Evolutionary conservation across 768 basidiomycete species (phyloP).

Genomic region (Leccinum broughii): DNA sequence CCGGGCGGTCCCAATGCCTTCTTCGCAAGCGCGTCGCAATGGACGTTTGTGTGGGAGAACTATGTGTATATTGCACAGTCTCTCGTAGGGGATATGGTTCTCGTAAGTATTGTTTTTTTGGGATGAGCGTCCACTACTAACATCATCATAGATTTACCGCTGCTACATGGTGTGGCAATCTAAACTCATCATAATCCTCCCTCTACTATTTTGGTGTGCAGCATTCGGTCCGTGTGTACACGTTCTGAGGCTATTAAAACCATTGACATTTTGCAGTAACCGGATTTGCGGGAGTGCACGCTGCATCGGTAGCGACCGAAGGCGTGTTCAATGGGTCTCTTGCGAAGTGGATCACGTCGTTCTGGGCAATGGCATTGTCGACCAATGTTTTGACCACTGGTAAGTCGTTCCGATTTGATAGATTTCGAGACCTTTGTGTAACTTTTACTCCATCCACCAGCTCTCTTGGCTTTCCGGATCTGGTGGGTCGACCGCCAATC

Average conservation of each 20-base stretch:
- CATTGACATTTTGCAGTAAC: conserved; percentile 14
- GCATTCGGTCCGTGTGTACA: conserved; percentile 20
- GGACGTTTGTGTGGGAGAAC: conserved; percentile 16
- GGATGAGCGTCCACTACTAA: conserved; percentile 4
- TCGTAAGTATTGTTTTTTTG: conserved; percentile 20
- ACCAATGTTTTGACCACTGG: conserved; percentile 37
- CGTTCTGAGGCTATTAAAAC: neutral
- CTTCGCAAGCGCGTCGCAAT: too few species aligned
- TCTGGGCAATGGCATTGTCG: conserved; percentile 32
- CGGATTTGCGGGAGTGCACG: conserved; percentile 10
- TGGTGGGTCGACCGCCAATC: conserved; percentile 29
- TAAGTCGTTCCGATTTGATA: conserved; percentile 9
- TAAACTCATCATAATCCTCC: conserved; percentile 28
- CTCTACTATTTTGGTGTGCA: conserved; percentile 31
- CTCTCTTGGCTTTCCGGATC: conserved; percentile 31
- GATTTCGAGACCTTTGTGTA: neutral
- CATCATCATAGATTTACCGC: conserved; percentile 23
- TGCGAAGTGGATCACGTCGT: conserved; percentile 36
- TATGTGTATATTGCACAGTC: conserved; percentile 28
- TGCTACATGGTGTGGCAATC: conserved; percentile 37
- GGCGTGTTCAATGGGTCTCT: conserved; percentile 29
- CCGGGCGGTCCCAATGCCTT: neutral
- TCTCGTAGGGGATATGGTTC: conserved; percentile 31
- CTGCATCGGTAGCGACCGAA: neutral
- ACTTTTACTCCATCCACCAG: conserved; percentile 8